Conservation (phyloP, 495 filamentous ascomycete species). For the Aspergillus nidulans region DNA sequence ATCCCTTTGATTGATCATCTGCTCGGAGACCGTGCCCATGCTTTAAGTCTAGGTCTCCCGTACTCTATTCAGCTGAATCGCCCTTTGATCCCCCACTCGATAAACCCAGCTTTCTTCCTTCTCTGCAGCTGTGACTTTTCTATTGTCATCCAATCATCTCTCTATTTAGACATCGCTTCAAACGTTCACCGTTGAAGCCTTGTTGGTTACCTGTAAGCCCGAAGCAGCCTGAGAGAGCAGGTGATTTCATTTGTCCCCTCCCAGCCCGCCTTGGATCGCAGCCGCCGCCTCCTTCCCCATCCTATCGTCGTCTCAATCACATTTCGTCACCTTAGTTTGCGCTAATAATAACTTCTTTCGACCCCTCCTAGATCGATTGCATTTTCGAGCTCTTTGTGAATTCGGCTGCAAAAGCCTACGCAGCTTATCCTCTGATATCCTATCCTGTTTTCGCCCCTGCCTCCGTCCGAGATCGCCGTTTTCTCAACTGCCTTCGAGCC, state of each 20-base stretch:
- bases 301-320: slow-evolving; percentile 15
- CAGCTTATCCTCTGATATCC: slow-evolving; percentile 1
- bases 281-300: slow-evolving; percentile 14
- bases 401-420: not conserved
- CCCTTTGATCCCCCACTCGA: slow-evolving; percentile 6
- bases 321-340: slow-evolving; percentile 9
- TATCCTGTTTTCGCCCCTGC: not conserved
- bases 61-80: not conserved
- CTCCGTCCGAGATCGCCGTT: not conserved
- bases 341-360: slow-evolving; percentile 9
- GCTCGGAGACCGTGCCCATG: not conserved
- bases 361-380: slow-evolving; percentile 9
- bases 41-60: slow-evolving; percentile 1
- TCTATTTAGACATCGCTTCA: not conserved
- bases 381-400: slow-evolving; percentile 1
- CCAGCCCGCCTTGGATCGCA: slow-evolving; percentile 10
- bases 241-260: slow-evolving; percentile 2
- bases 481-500: slow-evolving; percentile 4
- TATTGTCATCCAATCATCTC: not conserved
- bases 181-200: not conserved
- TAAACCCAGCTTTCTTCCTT: slow-evolving; percentile 1
- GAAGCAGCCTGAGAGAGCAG: not conserved
- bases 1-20: slow-evolving; percentile 1
- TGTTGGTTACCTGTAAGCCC: not conserved
- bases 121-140: not conserved